Percentiles rank a stretch among this genome's conserved stretches.
Conservation (phyloP, 768 basidiomycete species). For the Rhodotorula diobovata region DNA sequence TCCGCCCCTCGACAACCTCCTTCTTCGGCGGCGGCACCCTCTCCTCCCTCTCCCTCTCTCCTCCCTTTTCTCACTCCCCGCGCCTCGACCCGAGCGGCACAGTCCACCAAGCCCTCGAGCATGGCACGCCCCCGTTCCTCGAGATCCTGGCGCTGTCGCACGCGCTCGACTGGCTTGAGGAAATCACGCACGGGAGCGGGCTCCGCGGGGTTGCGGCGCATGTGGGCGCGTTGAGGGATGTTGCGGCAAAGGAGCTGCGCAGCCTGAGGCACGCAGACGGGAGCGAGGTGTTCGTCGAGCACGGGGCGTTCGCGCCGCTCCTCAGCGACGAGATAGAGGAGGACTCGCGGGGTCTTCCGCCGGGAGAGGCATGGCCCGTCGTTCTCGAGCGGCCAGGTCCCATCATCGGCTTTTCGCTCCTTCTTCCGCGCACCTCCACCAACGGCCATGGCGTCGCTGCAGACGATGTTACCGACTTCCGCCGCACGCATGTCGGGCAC, state of each 20-base stretch:
- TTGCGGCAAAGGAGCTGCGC: background rate
- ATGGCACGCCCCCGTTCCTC: conserved; percentile 41
- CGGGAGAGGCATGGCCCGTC: background rate
- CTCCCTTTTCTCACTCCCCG: conserved; percentile 18
- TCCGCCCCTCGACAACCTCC: background rate
- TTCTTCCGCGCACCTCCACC: background rate
- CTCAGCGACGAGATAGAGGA: too few relatives aligned
- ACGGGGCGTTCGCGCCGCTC: conserved; percentile 4
- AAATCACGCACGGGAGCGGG: background rate
- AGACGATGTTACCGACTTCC: conserved; percentile 1
- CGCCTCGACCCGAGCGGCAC: background rate
- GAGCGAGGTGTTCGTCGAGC: conserved; percentile 7
- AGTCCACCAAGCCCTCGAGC: conserved; percentile 32
- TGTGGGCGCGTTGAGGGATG: background rate
- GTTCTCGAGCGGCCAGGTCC: conserved; percentile 24
- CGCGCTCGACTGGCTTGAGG: conserved; percentile 22
- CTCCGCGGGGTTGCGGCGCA: conserved; percentile 9
- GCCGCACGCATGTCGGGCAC: conserved; percentile 29
- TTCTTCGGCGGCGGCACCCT: conserved; percentile 44
- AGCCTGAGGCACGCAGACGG: conserved; percentile 14
- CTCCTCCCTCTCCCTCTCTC: conserved; percentile 26
- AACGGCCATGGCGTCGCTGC: too few relatives aligned
- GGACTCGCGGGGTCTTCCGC: background rate
- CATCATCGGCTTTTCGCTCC: conserved; percentile 39
- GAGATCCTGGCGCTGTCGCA: conserved; percentile 38